phyloP scores from a whole-genome alignment of 2,329 filamentous ascomycete genomes.

The Exophiala aquamarina region DNA sequence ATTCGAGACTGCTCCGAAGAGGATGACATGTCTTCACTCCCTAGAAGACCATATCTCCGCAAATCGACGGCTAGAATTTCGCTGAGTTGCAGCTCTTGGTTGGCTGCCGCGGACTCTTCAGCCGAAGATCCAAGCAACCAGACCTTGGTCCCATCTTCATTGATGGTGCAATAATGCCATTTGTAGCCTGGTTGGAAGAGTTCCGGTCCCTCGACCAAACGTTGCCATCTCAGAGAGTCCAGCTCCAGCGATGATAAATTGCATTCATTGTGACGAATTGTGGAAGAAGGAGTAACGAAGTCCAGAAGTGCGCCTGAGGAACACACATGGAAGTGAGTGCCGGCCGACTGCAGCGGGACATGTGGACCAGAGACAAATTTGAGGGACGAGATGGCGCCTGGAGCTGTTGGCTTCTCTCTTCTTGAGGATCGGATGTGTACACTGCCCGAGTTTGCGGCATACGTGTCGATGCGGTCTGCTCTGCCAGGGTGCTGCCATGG shows the following conservation, averaged over 20 bases:
- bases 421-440: constrained; percentile 56
- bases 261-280: constrained; percentile 82
- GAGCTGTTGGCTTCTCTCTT: constrained; percentile 60
- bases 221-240: constrained; percentile 86
- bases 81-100: constrained; percentile 87
- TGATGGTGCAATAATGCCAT: constrained; percentile 98
- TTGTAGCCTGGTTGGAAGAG: constrained; percentile 89
- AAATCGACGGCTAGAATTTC: constrained; percentile 94
- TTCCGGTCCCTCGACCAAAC: constrained; percentile 88
- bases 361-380: constrained; percentile 86
- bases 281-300: constrained; percentile 88
- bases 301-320: constrained; percentile 90
- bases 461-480: constrained; percentile 47
- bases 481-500: constrained; percentile 39
- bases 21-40: constrained; percentile 68
- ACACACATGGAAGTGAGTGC: constrained; percentile 93
- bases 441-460: constrained; percentile 71
- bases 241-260: constrained; percentile 88
- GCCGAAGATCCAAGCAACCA: constrained; percentile 94
- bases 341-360: constrained; percentile 83
- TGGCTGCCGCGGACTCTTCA: constrained; percentile 68
- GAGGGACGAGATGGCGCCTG: constrained; percentile 83
- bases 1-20: constrained; percentile 46
- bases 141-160: constrained; percentile 90
- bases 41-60: constrained; percentile 84